Percentiles rank a stretch among this genome's conserved stretches.
These are phyloP conservation scores for Alternaria arbusti DNA, from an alignment of 2,329 filamentous ascomycete species.

Conservation along the genomic window DNA sequence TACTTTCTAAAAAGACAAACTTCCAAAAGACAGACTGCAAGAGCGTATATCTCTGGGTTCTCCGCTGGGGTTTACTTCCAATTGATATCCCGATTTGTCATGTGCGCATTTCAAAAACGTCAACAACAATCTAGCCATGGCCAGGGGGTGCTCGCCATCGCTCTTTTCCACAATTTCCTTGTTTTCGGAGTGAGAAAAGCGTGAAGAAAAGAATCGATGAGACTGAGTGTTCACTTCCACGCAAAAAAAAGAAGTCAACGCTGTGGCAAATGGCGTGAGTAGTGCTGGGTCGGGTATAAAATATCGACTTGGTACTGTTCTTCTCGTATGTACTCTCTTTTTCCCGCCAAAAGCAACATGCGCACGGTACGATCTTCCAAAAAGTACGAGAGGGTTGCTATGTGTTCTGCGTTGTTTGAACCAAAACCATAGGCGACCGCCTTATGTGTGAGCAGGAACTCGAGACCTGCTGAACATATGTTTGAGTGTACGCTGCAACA, in stretches of 20 bases:
- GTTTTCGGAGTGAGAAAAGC: not conserved
- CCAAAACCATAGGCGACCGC: not conserved
- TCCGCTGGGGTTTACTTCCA: not conserved
- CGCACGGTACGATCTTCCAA: not conserved
- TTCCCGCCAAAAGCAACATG: not conserved
- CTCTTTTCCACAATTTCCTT: not conserved
- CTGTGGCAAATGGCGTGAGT: not conserved
- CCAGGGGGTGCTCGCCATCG: not conserved
- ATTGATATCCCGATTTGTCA: no score
- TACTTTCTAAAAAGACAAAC: no score
- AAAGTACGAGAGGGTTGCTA: accelerated
- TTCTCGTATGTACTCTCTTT: not conserved
- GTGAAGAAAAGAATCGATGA: not conserved
- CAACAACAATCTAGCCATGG: not conserved
- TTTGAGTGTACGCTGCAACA: not conserved
- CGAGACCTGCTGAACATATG: not conserved
- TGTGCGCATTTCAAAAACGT: not conserved
- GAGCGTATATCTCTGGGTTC: not conserved
- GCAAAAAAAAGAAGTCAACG: no score
- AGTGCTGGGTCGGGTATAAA: not conserved
- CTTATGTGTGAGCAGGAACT: not conserved
- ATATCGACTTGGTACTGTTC: not conserved
- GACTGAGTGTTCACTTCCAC: not conserved
- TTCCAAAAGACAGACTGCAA: no score
- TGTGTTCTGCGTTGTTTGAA: not conserved